Evolutionary conservation across 2,329 filamentous ascomycete species (phyloP).

Genomic region (Cercospora zeae-maydis): DNA sequence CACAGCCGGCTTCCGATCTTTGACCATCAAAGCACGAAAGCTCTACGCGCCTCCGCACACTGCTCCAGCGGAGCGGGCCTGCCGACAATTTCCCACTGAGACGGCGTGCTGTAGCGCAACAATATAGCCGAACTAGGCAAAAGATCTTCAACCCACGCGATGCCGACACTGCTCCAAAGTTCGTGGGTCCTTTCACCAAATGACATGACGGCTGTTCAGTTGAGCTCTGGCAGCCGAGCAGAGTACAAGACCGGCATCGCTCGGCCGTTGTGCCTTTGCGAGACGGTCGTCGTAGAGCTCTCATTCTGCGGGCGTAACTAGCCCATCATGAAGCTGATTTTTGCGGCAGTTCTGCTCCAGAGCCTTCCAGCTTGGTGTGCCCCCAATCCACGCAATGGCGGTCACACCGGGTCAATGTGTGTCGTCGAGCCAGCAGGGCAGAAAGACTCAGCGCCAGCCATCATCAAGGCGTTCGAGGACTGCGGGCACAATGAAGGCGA

Average conservation of each 20-base stretch:
- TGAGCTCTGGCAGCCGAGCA: not conserved
- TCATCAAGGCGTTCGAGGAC: slow-evolving; percentile 48
- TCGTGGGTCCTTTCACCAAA: not conserved
- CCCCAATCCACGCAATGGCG: not conserved
- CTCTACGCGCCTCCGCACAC: not conserved
- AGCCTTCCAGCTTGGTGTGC: not conserved
- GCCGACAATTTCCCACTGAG: not conserved
- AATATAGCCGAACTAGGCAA: not conserved
- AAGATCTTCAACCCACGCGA: not conserved
- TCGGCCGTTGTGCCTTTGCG: not conserved
- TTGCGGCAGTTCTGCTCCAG: not conserved
- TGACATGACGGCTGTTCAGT: not conserved
- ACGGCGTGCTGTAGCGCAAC: not conserved
- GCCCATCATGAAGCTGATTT: not conserved
- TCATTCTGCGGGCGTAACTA: not conserved
- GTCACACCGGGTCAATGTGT: not conserved
- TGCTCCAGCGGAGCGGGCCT: not conserved
- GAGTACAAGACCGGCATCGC: not conserved
- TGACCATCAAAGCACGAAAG: not conserved
- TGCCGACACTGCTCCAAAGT: slow-evolving; percentile 1
- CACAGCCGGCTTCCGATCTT: not conserved
- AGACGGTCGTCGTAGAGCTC: not conserved
- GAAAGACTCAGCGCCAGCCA: slow-evolving; percentile 43
- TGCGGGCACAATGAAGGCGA: slow-evolving; percentile 45
- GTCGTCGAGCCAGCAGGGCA: not conserved